Base-by-base conservation (phyloP, 2,329 filamentous ascomycete genomes). In the Monosporascus sp. region DNA sequence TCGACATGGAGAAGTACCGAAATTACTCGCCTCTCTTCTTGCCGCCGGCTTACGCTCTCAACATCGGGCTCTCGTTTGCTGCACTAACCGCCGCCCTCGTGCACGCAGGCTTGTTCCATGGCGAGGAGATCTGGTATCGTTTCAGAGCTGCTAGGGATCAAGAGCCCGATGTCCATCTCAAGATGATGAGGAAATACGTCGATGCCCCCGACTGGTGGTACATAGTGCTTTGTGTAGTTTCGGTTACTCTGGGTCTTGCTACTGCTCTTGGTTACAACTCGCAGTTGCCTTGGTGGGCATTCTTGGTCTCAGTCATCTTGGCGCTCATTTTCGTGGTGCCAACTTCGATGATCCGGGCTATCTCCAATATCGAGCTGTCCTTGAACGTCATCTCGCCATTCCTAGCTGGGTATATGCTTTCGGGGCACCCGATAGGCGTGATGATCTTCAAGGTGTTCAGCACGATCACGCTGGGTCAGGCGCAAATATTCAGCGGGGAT, bases 121-220 rank as follows among this genome's bases (percentile, higher is more conserved):
- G 72, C 40, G 73, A 71, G 41, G 73, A 76, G 52, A 71, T 75
- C 11, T 74, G 69, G 67, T 72, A 72, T 52, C 68, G 77, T 0
- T 63, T 79, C 46, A 76, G 71, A 64, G 66, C 72, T 4, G 74
- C 73, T 22, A 67, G 77, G 17, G 71, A 78, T 20, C 72, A 79
- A 28, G 75, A 78, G 51, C 70, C 68, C 5, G 79, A 81, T 55
- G 64, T 80, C 14, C 79, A 81, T 57, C 68, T 71, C 55, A 73
- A 72, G 35, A 65, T 84, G 55, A 84, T 84, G 78, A 65, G 69
- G 24, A 78, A 76, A 40, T 85, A 82, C 59, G 68, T 66, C 43
- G 69, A 78, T 1, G 77, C 75, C 0, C 81, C 81, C 1, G 64
- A 76, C 37, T 84, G 78, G 78, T 84, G 80, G 80, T 84, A 82